phyloP scores from a whole-genome alignment of 1,284 basidiomycete species.

The Phenoliferia sp. region DNA sequence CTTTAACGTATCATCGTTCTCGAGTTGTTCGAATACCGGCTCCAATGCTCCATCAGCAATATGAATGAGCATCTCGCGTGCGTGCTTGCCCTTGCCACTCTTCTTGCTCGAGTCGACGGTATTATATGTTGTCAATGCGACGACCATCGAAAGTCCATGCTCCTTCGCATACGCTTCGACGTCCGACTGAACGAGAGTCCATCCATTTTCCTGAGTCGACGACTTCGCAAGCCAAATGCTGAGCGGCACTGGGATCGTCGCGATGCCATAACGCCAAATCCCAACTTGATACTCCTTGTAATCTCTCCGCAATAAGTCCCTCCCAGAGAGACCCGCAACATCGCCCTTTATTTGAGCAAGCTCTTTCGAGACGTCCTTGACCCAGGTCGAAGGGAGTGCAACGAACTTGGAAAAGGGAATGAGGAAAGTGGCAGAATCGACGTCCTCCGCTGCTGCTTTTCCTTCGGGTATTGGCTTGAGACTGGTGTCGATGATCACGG shows the following conservation, averaged over 20 bases:
- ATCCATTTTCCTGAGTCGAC: slow-evolving; percentile 33
- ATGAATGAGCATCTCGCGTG: slow-evolving; percentile 64
- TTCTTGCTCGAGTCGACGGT: slow-evolving; percentile 42
- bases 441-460: slow-evolving; percentile 65
- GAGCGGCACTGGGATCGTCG: slow-evolving; percentile 70
- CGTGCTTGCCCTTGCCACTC: slow-evolving; percentile 56
- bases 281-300: slow-evolving; percentile 75
- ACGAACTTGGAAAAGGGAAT: slow-evolving; percentile 33
- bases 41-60: slow-evolving; percentile 40
- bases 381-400: background rate
- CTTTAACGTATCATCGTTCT: slow-evolving; percentile 52
- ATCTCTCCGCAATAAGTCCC: slow-evolving; percentile 79
- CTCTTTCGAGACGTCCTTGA: background rate
- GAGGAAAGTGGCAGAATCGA: slow-evolving; percentile 58
- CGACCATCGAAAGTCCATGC: slow-evolving; percentile 60
- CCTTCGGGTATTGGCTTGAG: slow-evolving; percentile 54
- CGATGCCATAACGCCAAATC: slow-evolving; percentile 52
- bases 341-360: slow-evolving; percentile 62
- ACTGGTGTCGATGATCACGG: slow-evolving; percentile 76
- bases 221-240: slow-evolving; percentile 45
- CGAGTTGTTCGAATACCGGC: slow-evolving; percentile 54
- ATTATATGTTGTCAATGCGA: slow-evolving; percentile 64
- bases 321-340: slow-evolving; percentile 61
- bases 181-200: slow-evolving; percentile 49
- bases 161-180: slow-evolving; percentile 62